Evolutionary conservation across 2,329 filamentous ascomycete genomes (phyloP), one percentile per base, ranked within the genome.

Genomic region (Phyllosticta citrichinensis): DNA sequence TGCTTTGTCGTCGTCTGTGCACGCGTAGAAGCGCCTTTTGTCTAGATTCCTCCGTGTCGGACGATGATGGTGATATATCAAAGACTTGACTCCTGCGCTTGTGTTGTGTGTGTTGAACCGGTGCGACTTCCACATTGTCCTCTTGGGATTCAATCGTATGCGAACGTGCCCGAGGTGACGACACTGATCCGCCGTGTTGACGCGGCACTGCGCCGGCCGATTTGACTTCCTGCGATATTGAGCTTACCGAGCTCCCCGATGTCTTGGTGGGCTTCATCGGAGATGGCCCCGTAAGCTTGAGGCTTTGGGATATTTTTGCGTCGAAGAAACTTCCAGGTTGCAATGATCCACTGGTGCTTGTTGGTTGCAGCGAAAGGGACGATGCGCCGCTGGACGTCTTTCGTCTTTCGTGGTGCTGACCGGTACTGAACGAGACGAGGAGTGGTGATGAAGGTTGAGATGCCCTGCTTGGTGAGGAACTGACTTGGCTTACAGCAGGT

Each of bases 51-150:
- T 99, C 94, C 63, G 96, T 99, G 70, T 99, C 94, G 0, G 94
- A 99, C 0, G 93, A 97, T 0, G 94, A 97, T 2, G 94, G 94
- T 2, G 94, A 99, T 75, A 97, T 88, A 71, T 97, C 93, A 67
- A 97, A 91, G 2, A 97, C 88, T 69, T 97, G 94, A 71, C 93
- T 97, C 67, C 91, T 85, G 50, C 94, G 87, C 73, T 97, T 97
- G 68, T 92, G 86, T 69, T 97, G 92, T 30, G 76, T 77, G n/a
- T 47, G 40, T 47, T 47, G 40, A 12, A 79, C 76, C 62, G 81
- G n/a, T 20, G 50, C 27, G n/a, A 50, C n/a, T 17, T 55, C 54
- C 27, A 19, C 19, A 65, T 94, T 95, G 27, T 89, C 90, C 68
- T 97, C 94, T 73, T 96, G 90, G 12, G 94, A 97, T 9, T 93